Percentiles rank a stretch among this genome's conserved stretches.
These are phyloP conservation scores for Talaromyces amestolkiae DNA, from an alignment of 2,329 filamentous ascomycete species.

Conservation along the genomic window DNA sequence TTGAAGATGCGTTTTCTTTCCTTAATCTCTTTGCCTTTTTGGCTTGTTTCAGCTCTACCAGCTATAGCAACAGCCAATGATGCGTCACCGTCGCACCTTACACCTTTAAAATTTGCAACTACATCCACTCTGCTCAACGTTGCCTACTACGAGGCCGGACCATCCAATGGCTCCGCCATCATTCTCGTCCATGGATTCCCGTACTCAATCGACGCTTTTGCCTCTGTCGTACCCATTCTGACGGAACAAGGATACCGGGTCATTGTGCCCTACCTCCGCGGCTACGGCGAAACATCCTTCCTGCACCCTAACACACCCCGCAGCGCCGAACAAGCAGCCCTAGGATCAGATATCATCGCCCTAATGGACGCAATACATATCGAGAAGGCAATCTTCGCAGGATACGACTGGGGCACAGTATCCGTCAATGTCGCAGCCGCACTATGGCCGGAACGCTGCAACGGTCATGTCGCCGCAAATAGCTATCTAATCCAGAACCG, in stretches of 20 bases:
- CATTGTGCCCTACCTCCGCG: slow-evolving; percentile 30
- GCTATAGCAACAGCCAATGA: neutral
- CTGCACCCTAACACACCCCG: slow-evolving; percentile 23
- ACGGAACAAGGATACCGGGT: slow-evolving; percentile 24
- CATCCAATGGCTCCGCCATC: slow-evolving; percentile 21
- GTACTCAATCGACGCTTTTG: slow-evolving; percentile 28
- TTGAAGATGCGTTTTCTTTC: neutral
- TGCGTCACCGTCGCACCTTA: neutral
- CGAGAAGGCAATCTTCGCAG: slow-evolving; percentile 27
- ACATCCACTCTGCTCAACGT: slow-evolving; percentile 9
- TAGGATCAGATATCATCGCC: slow-evolving; percentile 28
- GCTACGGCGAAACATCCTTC: slow-evolving; percentile 28
- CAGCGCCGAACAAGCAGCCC: slow-evolving; percentile 29
- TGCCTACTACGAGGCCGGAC: slow-evolving; percentile 10
- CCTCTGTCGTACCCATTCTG: slow-evolving; percentile 25
- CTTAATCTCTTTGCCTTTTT: neutral
- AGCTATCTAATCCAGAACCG: slow-evolving; percentile 22
- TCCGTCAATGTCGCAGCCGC: slow-evolving; percentile 26
- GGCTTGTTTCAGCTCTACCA: neutral
- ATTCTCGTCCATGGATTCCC: slow-evolving; percentile 30
- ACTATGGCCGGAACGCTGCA: slow-evolving; percentile 29
- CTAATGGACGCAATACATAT: slow-evolving; percentile 28
- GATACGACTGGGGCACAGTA: slow-evolving; percentile 31
- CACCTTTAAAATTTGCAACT: slow-evolving; percentile 12
- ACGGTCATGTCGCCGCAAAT: slow-evolving; percentile 27